A percentile compares a stretch with the other conserved stretches of the same genome.
These are phyloP conservation scores for Plantago elongata DNA, from an alignment of 257 asterid genomes.

Conservation along the genomic window DNA sequence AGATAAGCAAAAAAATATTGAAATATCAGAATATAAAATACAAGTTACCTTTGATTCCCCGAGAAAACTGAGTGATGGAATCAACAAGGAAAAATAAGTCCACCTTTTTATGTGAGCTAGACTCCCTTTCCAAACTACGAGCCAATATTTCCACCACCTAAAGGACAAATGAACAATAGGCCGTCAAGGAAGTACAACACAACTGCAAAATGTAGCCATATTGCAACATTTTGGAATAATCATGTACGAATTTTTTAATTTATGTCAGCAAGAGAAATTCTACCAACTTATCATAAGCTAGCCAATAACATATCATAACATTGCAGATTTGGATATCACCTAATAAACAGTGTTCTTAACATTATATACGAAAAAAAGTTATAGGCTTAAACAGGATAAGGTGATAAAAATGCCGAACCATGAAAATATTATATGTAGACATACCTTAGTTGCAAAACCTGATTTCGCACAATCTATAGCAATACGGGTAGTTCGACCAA, in stretches of 20 bases:
- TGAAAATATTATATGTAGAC: slow-evolving; percentile 7
- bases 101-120: slow-evolving; percentile 62
- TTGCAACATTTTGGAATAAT: no score
- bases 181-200: background rate
- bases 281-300: no score
- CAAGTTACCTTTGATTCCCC: slow-evolving; percentile 63
- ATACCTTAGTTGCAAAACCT: slow-evolving; percentile 86
- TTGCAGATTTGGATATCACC: no score
- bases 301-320: no score
- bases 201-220: background rate
- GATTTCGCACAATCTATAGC: slow-evolving; percentile 85
- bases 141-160: slow-evolving; percentile 81
- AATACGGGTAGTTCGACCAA: slow-evolving; percentile 70
- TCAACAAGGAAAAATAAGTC: slow-evolving; percentile 92
- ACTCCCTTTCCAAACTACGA: slow-evolving; percentile 53
- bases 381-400: background rate
- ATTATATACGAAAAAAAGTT: background rate
- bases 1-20: slow-evolving; percentile 2
- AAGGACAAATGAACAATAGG: slow-evolving; percentile 18
- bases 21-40: background rate
- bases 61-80: slow-evolving; percentile 74
- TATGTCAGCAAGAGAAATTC: no score
- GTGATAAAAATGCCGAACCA: slow-evolving; percentile 12
- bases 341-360: background rate
- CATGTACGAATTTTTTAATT: no score